phyloP scores from a whole-genome alignment of 306 rosid genomes.

The Boehmeria nivea region DNA sequence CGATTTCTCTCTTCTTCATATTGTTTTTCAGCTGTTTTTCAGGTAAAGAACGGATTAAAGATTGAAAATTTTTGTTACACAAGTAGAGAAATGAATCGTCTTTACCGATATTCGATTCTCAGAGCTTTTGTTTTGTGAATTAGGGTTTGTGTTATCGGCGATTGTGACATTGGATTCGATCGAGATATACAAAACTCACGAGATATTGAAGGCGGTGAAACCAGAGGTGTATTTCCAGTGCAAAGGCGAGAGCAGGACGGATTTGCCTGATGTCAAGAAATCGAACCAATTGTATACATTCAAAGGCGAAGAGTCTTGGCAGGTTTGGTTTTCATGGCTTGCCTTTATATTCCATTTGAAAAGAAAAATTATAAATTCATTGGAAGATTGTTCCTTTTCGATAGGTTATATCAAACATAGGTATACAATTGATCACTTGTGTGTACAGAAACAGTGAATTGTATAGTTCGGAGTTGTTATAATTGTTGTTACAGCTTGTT shows the following conservation, averaged over 20 bases:
- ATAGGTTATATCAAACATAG: too few relatives aligned
- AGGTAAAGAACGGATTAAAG: constrained; percentile 25
- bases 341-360: too few relatives aligned
- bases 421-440: too few relatives aligned
- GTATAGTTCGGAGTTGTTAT: too few relatives aligned
- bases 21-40: constrained; percentile 39
- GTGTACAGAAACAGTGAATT: too few relatives aligned
- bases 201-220: constrained; percentile 38
- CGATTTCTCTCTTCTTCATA: constrained; percentile 22
- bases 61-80: not conserved
- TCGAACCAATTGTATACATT: constrained; percentile 43
- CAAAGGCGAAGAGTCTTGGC: constrained; percentile 89
- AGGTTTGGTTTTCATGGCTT: constrained; percentile 35
- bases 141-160: constrained; percentile 51
- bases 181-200: constrained; percentile 57
- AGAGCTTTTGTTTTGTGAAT: not conserved
- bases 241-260: constrained; percentile 50
- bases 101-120: not conserved
- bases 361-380: too few relatives aligned
- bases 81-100: not conserved
- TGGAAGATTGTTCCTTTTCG: too few relatives aligned
- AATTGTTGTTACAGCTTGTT: too few relatives aligned
- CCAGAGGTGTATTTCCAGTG: constrained; percentile 71
- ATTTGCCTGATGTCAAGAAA: constrained; percentile 59
- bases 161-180: constrained; percentile 58